phyloP scores from a whole-genome alignment of 108 stramenopile genomes.

The Nitzschia sp. region DNA sequence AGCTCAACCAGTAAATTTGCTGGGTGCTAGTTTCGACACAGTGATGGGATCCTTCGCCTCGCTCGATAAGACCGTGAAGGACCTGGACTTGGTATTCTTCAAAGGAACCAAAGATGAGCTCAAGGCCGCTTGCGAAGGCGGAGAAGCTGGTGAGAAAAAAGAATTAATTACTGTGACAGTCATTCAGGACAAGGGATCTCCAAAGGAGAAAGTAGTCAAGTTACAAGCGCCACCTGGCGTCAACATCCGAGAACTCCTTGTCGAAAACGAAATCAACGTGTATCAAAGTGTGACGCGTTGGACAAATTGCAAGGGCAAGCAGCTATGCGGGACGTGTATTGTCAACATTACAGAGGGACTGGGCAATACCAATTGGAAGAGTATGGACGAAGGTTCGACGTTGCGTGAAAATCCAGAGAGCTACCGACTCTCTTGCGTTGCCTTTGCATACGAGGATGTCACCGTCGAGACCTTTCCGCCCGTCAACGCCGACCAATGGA shows the following conservation, averaged over 20 bases:
- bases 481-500: constrained; percentile 90
- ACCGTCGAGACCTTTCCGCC: constrained; percentile 91
- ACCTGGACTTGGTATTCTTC: constrained; percentile 90
- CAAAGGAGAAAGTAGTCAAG: constrained; percentile 43
- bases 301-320: constrained; percentile 97
- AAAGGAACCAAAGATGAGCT: constrained; percentile 87
- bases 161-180: constrained; percentile 80
- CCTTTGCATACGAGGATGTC: constrained; percentile 88
- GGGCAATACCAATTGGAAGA: constrained; percentile 75
- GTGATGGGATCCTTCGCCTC: constrained; percentile 85
- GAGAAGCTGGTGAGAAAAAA: constrained; percentile 13
- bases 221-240: constrained; percentile 63
- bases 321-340: constrained; percentile 96
- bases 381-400: constrained; percentile 89
- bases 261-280: constrained; percentile 91
- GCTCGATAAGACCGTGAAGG: constrained; percentile 53
- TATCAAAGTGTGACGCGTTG: constrained; percentile 92
- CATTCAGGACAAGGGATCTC: constrained; percentile 69
- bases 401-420: constrained; percentile 89
- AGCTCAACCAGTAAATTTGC: constrained; percentile 40
- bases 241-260: constrained; percentile 81
- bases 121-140: constrained; percentile 54
- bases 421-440: constrained; percentile 90
- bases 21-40: constrained; percentile 85
- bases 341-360: constrained; percentile 84